Percentiles rank a stretch among this genome's conserved stretches.
Conservation (phyloP, 108 stramenopile species). For the Skeletonema tropicum region DNA sequence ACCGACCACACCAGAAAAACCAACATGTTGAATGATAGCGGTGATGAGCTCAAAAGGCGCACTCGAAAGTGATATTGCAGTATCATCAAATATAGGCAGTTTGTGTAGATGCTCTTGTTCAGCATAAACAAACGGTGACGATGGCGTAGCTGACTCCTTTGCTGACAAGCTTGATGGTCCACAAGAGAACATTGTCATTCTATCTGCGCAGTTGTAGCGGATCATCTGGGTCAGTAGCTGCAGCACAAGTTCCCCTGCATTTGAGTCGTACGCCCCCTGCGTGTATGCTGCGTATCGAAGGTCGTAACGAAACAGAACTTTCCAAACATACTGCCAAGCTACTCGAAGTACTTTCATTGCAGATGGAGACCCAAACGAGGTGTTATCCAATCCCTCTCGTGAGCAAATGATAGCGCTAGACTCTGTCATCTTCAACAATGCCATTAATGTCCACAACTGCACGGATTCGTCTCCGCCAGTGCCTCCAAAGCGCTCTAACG, state of each 20-base stretch:
- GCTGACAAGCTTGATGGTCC: not conserved
- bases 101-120: constrained; percentile 60
- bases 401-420: constrained; percentile 50
- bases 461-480: constrained; percentile 50
- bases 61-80: constrained; percentile 33
- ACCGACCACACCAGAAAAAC: constrained; percentile 17
- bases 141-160: not conserved
- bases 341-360: constrained; percentile 22
- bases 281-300: constrained; percentile 66
- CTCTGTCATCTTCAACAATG: constrained; percentile 65
- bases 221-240: constrained; percentile 67
- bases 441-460: constrained; percentile 68
- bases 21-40: constrained; percentile 17
- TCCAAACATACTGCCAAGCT: constrained; percentile 72
- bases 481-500: constrained; percentile 67
- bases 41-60: constrained; percentile 67
- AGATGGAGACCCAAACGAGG: constrained; percentile 24
- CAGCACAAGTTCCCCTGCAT: constrained; percentile 69
- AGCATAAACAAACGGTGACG: constrained; percentile 50
- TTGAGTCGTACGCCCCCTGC: constrained; percentile 34
- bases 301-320: constrained; percentile 61
- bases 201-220: constrained; percentile 54
- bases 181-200: constrained; percentile 7
- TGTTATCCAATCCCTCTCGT: constrained; percentile 27
- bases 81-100: constrained; percentile 59